Evolutionary conservation across 163 green algal genomes (phyloP), one percentile per base, ranked within the genome.

Genomic region (Coccomyxa subellipsoidea): DNA sequence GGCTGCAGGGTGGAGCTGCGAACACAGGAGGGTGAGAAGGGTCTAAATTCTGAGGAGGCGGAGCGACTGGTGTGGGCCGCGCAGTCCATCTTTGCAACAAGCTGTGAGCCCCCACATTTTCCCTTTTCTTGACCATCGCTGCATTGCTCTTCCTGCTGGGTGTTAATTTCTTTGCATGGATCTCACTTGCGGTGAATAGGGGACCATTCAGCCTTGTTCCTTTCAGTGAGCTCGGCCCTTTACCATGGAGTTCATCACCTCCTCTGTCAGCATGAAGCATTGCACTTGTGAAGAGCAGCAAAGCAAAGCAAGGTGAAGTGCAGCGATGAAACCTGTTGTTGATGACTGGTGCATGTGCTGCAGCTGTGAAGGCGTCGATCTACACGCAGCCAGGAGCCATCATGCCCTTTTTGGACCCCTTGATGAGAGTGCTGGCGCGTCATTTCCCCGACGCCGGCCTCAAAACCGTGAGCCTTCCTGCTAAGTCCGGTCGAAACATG

Each of bases 11-110:
- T 77, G 32, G 70, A 77, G 32, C 70, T 77, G 27, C 70, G 34
- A 9, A 77, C 70, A 27, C 70, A 77, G 32, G 70, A 77, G 70
- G 70, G 32, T 23, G 70, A 40, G 32, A 27, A 34, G 32, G 32
- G 70, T 7, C 21, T 38, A 9, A 77, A 77, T 32, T 38, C 27
- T 7, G 70, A 38, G 32, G 70, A 77, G 32, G 70, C 70, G 7
- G 70, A 77, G 70, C 18, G 18, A 9, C 25, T 77, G 32, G 34
- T 77, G 27, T 47, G 34, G 32, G 70, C 70, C 32, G 70, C 70
- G 34, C 70, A 77, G 70, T 47, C 70, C 70, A 77, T 77, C 70
- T 77, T 77, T 77, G 70, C 32, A 27, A 38, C 34, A 38, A 34
- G 32, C 3, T 38, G 70, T 77, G 32, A 47, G 70, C 70, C 12